Base-by-base conservation (phyloP, 805 yeast species). In the Candida namnaoensis region DNA sequence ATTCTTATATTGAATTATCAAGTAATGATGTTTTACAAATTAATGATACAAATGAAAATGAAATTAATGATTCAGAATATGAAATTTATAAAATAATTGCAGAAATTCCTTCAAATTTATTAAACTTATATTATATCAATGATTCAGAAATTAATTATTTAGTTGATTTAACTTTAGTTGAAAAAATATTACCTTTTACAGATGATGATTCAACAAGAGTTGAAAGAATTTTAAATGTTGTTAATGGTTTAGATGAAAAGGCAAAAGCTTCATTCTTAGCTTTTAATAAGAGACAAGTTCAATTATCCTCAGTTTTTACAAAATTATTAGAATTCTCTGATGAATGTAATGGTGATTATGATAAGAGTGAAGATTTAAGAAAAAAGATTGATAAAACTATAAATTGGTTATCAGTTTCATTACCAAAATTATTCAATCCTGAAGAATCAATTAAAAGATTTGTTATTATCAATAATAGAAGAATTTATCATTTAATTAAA, bases 101-200 rank as follows among this genome's bases (percentile, higher is more conserved):
- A 14, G 50, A 57, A 27, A 78, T 88, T 25, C 96, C 96, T 1
- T 74, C 77, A 36, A 70, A 72, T 23, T 57, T 88, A 1, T 62
- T 88, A 37, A 74, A 78, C 23, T 67, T 86, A 36, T 70, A 82
- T 39, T 88, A 84, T 52, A 81, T 88, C 47, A 86, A 87, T 54
- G 88, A 84, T 50, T 70, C 63, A 40, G 65, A 68, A 9, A 80
- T 86, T 39, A 86, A 81, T 43, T 71, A 80, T 11, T 63, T 72
- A 11, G 82, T 87, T 12, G 96, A 88, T 54, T 46, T 61, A 4
- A 61, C 71, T 0, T 48, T 88, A 3, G 71, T 80, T 49, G 88
- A 82, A 44, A 67, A 71, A 40, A 52, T 88, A 1, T 54, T 84
- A 10, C 85, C 95, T 0, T 61, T 75, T 26, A 76, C 75, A 15